phyloP scores from a whole-genome alignment of 129 eudicot species.

The Scalesia atractyloides region DNA sequence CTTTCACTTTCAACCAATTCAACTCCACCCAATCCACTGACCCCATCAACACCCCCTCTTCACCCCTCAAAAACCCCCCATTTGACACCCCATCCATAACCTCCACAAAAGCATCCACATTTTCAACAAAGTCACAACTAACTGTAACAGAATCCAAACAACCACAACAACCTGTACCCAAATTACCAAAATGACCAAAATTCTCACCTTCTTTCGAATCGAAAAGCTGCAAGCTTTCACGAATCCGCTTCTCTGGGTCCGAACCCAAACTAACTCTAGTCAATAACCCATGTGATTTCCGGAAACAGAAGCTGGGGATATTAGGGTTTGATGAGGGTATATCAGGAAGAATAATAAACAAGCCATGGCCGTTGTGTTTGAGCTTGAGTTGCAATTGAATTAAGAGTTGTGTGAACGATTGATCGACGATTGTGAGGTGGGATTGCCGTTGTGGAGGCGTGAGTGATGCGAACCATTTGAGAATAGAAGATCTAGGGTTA shows the following conservation, averaged over 20 bases:
- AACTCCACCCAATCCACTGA: slow-evolving; percentile 75
- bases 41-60: slow-evolving; percentile 47
- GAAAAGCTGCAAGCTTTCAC: slow-evolving; percentile 48
- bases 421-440: slow-evolving; percentile 60
- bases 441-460: slow-evolving; percentile 70
- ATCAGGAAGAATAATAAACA: slow-evolving; percentile 72
- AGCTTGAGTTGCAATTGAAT: slow-evolving; percentile 54
- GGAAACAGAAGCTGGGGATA: slow-evolving; percentile 62
- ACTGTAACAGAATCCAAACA: slow-evolving; percentile 65
- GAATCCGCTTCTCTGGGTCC: slow-evolving; percentile 35
- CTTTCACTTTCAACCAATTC: slow-evolving; percentile 82
- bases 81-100: slow-evolving; percentile 62
- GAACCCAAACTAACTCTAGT: slow-evolving; percentile 40
- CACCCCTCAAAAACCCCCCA: slow-evolving; percentile 81
- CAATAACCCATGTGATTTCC: slow-evolving; percentile 60
- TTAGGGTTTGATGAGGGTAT: slow-evolving; percentile 45
- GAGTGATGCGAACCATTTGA: slow-evolving; percentile 83
- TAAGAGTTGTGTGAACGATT: slow-evolving; percentile 51
- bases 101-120: slow-evolving; percentile 61
- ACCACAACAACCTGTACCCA: slow-evolving; percentile 2
- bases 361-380: slow-evolving; percentile 39
- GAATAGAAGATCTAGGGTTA: slow-evolving; percentile 54
- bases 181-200: background rate
- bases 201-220: slow-evolving; percentile 67
- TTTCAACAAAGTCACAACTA: slow-evolving; percentile 46